phyloP scores from a whole-genome alignment of 192 early-diverging fungal genomes.

The Coemansia aciculifera region DNA sequence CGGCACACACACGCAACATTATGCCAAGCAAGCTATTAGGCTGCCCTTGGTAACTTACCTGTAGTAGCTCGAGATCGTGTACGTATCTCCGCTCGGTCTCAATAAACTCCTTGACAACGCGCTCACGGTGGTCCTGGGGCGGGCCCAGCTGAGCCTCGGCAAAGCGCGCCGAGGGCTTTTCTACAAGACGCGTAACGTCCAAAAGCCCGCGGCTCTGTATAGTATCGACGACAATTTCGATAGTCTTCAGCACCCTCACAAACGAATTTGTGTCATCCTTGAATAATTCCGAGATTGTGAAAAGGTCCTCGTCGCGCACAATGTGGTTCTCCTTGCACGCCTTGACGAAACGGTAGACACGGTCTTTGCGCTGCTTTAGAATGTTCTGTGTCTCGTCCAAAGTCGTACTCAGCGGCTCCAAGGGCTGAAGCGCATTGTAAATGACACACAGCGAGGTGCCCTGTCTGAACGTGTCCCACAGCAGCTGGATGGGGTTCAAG shows the following conservation, averaged over 20 bases:
- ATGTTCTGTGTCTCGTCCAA: constrained; percentile 57
- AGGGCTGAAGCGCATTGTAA: constrained; percentile 69
- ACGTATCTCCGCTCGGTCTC: constrained; percentile 94
- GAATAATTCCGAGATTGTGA: constrained; percentile 84
- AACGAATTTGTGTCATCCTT: constrained; percentile 96
- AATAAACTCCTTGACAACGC: constrained; percentile 83
- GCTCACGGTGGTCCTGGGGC: constrained; percentile 86
- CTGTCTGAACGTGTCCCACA: constrained; percentile 72
- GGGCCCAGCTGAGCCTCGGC: constrained; percentile 56
- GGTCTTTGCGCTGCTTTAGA: constrained; percentile 75
- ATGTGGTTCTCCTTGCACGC: constrained; percentile 80
- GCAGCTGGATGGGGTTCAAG: constrained; percentile 68
- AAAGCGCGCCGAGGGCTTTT: constrained; percentile 55
- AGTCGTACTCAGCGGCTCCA: constrained; percentile 61
- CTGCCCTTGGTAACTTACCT: constrained; percentile 40
- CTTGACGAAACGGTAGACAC: constrained; percentile 83
- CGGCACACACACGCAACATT: background rate
- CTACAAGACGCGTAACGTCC: constrained; percentile 30
- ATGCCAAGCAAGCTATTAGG: background rate
- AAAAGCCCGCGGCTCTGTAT: constrained; percentile 64
- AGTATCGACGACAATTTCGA: constrained; percentile 73
- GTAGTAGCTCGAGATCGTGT: constrained; percentile 81
- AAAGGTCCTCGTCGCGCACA: constrained; percentile 73
- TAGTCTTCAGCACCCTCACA: constrained; percentile 90
- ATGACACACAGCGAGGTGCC: constrained; percentile 69